Base-by-base conservation (phyloP, 1,284 basidiomycete genomes). In the Austroboletus niveus region DNA sequence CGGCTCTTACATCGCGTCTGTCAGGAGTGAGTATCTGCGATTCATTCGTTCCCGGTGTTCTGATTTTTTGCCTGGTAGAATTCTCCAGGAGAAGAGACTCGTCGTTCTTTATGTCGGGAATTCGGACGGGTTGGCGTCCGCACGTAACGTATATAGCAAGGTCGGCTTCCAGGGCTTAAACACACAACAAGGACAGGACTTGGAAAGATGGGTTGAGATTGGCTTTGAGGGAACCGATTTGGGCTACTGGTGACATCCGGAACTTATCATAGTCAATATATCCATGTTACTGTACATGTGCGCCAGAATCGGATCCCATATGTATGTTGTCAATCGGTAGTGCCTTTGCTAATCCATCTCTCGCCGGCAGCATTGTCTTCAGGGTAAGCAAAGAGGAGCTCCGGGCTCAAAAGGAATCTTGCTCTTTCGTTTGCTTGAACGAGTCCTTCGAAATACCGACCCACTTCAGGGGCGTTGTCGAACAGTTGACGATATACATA, bases 81-180 rank as follows among this genome's bases (percentile, higher is more conserved):
- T 76, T 15, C 57, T 77, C 4, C 49, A 56, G n/a, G 59, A 50
- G n/a, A 75, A 76, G 51, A 55, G 70, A 4, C 66, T 58, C 8
- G 66, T 81, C n/a, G 77, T 80, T 0, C 69, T 82, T 4, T 82
- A 79, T 48, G 81, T 82, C 3, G 79, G 69, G 0, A 74, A 65
- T 42, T 52, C 63, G 2, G 9, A 44, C 1, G 60, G 53, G 17
- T 41, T 64, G 15, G 48, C 30, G 11, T 24, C 62, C 3, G 61
- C 62, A 0, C 61, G 61, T 41, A 60, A 48, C 22, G 54, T 66
- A 0, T 62, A 62, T 36, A 54, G 56, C 1, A 66, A 50, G 5
- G 12, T 62, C 0, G 64, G 61, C 0, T 62, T 66, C 27, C 62
- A 66, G n/a, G 61, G 61, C 10, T 60, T 62, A 5, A 12, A 40